A percentile compares a stretch with the other conserved stretches of the same genome.
Conservation (phyloP, 2,329 filamentous ascomycete genomes). For the Fusarium acutatum region DNA sequence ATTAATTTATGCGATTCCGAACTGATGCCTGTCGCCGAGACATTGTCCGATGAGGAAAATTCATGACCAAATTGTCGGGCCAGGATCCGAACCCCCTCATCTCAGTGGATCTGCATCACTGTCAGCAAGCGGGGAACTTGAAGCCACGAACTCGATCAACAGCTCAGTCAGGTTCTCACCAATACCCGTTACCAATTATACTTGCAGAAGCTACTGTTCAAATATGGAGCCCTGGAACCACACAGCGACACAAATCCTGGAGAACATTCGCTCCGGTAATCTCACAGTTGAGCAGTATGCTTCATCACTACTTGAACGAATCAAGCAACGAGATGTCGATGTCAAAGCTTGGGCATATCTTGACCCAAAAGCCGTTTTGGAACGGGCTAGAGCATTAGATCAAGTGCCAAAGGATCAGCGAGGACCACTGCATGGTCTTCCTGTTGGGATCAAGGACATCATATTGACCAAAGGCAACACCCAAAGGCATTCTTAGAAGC, state of each 20-base stretch:
- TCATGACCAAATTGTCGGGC: not conserved
- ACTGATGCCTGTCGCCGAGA: no score
- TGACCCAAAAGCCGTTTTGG: conserved; percentile 53
- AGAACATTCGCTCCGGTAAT: conserved; percentile 49
- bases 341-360: conserved; percentile 63
- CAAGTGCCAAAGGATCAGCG: conserved; percentile 54
- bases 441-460: conserved; percentile 67
- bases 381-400: conserved; percentile 60
- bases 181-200: no score
- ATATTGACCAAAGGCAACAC: conserved; percentile 62
- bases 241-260: conserved; percentile 54
- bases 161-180: no score
- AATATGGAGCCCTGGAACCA: conserved; percentile 15
- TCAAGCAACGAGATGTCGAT: conserved; percentile 52
- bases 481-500: conserved; percentile 23
- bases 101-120: not conserved
- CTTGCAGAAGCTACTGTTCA: rapidly evolving
- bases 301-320: conserved; percentile 54
- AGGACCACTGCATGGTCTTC: conserved; percentile 65
- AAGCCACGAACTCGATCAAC: not conserved
- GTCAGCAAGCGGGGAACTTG: conserved; percentile 7
- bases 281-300: conserved; percentile 62
- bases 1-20: rapidly evolving
- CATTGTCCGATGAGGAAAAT: not conserved
- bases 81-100: conserved; percentile 5